Evolutionary conservation across 2,329 filamentous ascomycete species (phyloP).

Genomic region (Aspergillus carbonarius): DNA sequence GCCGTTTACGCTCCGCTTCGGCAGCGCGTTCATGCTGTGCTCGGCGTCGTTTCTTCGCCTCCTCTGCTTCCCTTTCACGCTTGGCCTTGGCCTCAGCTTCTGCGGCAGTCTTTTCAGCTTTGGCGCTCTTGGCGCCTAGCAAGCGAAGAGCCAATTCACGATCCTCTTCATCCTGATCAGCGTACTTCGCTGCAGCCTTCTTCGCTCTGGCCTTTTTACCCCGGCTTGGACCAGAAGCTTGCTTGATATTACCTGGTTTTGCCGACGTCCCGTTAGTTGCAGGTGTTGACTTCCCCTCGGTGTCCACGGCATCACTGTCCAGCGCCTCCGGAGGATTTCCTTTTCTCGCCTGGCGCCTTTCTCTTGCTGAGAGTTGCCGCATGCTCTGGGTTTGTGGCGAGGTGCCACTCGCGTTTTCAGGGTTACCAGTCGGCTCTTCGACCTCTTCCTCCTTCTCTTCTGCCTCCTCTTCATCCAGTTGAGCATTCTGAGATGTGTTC

Average conservation of each 20-base stretch:
- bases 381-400: conserved; percentile 19
- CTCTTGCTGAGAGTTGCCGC: conserved; percentile 42
- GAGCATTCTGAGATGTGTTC: conserved; percentile 29
- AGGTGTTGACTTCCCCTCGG: conserved; percentile 11
- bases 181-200: conserved; percentile 87
- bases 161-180: conserved; percentile 91
- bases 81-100: conserved; percentile 61
- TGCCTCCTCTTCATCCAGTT: conserved; percentile 42
- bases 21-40: conserved; percentile 78
- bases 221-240: conserved; percentile 46
- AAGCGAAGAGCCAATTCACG: conserved; percentile 77
- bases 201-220: conserved; percentile 82
- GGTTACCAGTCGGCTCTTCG: conserved; percentile 28
- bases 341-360: conserved; percentile 41
- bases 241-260: conserved; percentile 20
- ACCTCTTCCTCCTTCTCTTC: conserved; percentile 22
- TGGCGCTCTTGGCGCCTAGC: conserved; percentile 65
- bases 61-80: conserved; percentile 70
- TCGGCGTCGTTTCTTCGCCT: conserved; percentile 70
- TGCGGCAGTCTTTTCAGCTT: conserved; percentile 64
- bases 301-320: neutral
- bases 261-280: conserved; percentile 15
- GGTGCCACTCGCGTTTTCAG: conserved; percentile 10
- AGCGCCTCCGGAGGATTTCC: conserved; percentile 23
- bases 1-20: conserved; percentile 60